Conservation (phyloP, 139 green algal species). For the Micractinium conductrix region DNA sequence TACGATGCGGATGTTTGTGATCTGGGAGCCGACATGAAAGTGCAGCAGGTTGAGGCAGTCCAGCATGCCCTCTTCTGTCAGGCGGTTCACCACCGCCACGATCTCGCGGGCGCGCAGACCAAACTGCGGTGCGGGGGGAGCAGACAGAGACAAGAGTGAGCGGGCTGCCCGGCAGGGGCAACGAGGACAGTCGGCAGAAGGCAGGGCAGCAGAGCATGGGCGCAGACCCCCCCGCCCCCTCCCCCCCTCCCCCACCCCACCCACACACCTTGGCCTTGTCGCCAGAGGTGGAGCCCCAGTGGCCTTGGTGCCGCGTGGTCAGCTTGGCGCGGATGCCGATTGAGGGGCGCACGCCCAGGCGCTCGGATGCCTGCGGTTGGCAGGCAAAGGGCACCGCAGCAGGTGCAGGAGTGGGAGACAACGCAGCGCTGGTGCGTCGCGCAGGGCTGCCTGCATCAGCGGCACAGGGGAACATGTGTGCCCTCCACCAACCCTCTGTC, state of each 20-base stretch:
- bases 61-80: slow-evolving; percentile 52
- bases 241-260: too few species aligned
- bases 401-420: too few species aligned
- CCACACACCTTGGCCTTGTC: slow-evolving; percentile 33
- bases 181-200: neutral
- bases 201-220: neutral
- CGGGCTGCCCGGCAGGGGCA: neutral
- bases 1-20: slow-evolving; percentile 68
- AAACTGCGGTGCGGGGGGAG: slow-evolving; percentile 47
- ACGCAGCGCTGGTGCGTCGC: too few species aligned
- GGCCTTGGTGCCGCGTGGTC: slow-evolving; percentile 63
- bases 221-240: too few species aligned
- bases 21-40: slow-evolving; percentile 76
- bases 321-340: slow-evolving; percentile 73
- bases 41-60: slow-evolving; percentile 71
- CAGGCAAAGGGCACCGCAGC: too few species aligned
- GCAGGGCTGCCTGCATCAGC: too few species aligned
- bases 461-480: too few species aligned
- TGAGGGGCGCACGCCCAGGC: slow-evolving; percentile 45
- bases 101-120: slow-evolving; percentile 63
- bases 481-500: too few species aligned
- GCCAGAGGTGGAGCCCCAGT: slow-evolving; percentile 75
- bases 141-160: neutral
- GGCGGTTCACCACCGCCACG: slow-evolving; percentile 47
- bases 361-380: too few species aligned